Percentiles rank a stretch among this genome's conserved stretches.
Evolutionary conservation across 129 eudicot species (phyloP).

Genomic region (Pulicaria dysenterica): DNA sequence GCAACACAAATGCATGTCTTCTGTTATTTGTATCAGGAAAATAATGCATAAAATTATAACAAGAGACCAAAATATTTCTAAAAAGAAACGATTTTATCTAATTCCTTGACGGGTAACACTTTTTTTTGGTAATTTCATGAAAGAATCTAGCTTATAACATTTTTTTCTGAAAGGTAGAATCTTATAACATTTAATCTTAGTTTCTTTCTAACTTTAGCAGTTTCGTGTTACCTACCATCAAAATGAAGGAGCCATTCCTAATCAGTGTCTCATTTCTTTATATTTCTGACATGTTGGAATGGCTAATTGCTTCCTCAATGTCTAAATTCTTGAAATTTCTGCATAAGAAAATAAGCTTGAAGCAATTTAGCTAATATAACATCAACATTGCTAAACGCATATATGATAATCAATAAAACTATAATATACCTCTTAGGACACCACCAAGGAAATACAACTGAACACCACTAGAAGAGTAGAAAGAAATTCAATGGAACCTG

Average conservation of each 20-base stretch:
- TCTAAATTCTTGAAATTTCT: conserved; percentile 72
- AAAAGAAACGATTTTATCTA: too few species aligned
- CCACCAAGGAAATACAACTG: conserved; percentile 29
- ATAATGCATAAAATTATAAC: too few species aligned
- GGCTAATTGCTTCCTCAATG: conserved; percentile 69
- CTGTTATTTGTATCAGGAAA: too few species aligned
- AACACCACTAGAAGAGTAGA: background rate
- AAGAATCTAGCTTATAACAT: too few species aligned
- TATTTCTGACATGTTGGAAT: conserved; percentile 70
- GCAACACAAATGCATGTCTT: too few species aligned
- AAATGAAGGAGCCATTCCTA: conserved; percentile 55
- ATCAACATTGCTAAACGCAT: background rate
- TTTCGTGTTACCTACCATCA: conserved; percentile 63
- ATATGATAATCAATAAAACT: too few species aligned
- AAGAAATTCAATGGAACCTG: conserved; percentile 49
- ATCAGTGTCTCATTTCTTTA: conserved; percentile 58
- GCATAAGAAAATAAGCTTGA: conserved; percentile 21
- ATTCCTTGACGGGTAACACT: too few species aligned
- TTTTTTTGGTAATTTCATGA: too few species aligned
- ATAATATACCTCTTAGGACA: conserved; percentile 56
- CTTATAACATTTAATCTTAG: too few species aligned
- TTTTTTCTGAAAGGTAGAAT: too few species aligned
- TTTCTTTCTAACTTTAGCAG: too few species aligned
- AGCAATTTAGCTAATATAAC: background rate
- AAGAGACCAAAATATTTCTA: too few species aligned